Evolutionary conservation across 768 basidiomycete genomes (phyloP).

Genomic region (Boletus tomentosulus): DNA sequence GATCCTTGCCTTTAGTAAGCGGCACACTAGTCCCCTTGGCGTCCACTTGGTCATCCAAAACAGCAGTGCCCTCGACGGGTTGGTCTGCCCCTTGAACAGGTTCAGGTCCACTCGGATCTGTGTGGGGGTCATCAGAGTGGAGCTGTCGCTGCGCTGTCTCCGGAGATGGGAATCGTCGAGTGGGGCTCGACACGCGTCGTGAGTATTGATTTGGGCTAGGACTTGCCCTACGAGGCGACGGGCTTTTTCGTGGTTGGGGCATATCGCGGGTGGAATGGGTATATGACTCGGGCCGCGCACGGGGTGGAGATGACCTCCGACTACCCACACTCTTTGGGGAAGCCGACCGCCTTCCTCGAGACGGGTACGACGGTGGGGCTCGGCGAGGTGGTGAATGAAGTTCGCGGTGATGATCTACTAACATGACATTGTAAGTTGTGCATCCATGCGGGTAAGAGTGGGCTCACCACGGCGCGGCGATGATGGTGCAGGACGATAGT

Average conservation of each 20-base stretch:
- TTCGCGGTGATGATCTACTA: slow-evolving; percentile 17
- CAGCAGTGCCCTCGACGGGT: not conserved
- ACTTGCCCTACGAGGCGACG: slow-evolving; percentile 12
- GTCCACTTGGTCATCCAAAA: slow-evolving; percentile 3
- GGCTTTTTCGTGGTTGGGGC: slow-evolving; percentile 11
- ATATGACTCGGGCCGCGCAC: slow-evolving; percentile 12
- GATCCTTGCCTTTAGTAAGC: slow-evolving; percentile 13
- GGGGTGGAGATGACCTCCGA: slow-evolving; percentile 21
- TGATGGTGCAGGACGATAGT: slow-evolving; percentile 14
- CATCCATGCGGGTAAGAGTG: not conserved
- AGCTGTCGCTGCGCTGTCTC: not conserved
- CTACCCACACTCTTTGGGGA: slow-evolving; percentile 20
- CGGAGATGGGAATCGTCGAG: slow-evolving; percentile 4
- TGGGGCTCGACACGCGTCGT: slow-evolving; percentile 10
- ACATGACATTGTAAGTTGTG: not conserved
- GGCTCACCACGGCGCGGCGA: slow-evolving; percentile 28
- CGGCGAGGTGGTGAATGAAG: slow-evolving; percentile 13
- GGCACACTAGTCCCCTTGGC: slow-evolving; percentile 5
- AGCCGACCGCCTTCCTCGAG: slow-evolving; percentile 20
- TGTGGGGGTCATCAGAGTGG: not conserved
- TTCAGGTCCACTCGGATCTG: slow-evolving; percentile 1
- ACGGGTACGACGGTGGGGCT: slow-evolving; percentile 7
- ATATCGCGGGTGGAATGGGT: slow-evolving; percentile 9
- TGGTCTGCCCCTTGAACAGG: slow-evolving; percentile 2
- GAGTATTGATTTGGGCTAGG: slow-evolving; percentile 9